Percentiles rank a stretch among this genome's conserved stretches.
phyloP scores from a whole-genome alignment of 345 rosid genomes.

The Syzygium aqueum region DNA sequence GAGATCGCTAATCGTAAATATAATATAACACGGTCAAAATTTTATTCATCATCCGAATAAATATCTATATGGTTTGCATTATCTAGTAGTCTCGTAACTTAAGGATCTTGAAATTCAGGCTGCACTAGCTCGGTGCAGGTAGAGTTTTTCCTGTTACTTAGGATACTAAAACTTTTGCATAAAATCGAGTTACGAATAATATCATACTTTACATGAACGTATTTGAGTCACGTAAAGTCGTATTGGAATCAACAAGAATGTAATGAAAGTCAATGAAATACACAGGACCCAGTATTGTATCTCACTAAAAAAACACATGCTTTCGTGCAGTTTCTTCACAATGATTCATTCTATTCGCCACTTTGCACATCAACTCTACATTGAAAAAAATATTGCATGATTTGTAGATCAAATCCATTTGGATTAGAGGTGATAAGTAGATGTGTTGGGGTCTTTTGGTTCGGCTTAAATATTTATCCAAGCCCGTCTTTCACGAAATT shows the following conservation, averaged over 20 bases:
- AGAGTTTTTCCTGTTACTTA: background rate
- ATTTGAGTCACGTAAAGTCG: background rate
- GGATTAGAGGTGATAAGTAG: background rate
- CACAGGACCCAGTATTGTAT: background rate
- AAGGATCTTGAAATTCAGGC: background rate
- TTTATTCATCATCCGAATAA: background rate
- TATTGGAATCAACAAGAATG: background rate
- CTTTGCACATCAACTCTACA: background rate
- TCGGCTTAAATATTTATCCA: background rate
- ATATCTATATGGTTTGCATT: background rate
- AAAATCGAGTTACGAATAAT: background rate
- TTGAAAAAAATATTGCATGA: background rate
- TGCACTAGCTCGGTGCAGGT: rapidly evolving
- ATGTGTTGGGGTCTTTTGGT: background rate
- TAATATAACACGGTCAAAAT: background rate
- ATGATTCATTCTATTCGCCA: background rate
- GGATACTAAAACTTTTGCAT: background rate
- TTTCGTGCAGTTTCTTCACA: background rate
- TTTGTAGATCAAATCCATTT: background rate
- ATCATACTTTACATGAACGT: background rate
- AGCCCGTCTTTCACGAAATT: background rate
- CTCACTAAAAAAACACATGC: background rate
- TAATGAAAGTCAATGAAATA: background rate
- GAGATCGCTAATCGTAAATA: background rate
- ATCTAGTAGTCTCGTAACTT: background rate